These are phyloP conservation scores for Rhodotorula glutinis DNA, from an alignment of 1,284 basidiomycete genomes.

Conservation along the genomic window DNA sequence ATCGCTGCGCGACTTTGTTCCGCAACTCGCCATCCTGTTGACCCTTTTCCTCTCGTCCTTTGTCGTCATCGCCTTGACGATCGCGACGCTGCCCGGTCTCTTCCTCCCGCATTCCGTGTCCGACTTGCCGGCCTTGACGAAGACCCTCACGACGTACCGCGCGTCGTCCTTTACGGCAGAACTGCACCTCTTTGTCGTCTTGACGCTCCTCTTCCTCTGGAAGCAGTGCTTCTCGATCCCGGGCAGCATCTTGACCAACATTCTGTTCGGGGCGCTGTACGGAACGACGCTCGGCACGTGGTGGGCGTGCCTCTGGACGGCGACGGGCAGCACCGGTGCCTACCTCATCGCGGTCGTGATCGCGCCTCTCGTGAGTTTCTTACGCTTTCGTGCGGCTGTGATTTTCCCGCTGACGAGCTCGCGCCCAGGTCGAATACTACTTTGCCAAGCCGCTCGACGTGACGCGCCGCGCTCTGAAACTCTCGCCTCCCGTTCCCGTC, in stretches of 20 bases:
- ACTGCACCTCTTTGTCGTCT: slow-evolving; percentile 38
- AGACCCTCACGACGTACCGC: slow-evolving; percentile 32
- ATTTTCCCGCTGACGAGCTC: background rate
- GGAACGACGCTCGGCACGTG: slow-evolving; percentile 35
- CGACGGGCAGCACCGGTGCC: slow-evolving; percentile 37
- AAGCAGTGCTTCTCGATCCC: slow-evolving; percentile 47
- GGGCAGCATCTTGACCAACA: slow-evolving; percentile 44
- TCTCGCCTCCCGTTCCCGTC: slow-evolving; percentile 5
- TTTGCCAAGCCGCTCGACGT: slow-evolving; percentile 43
- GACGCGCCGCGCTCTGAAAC: slow-evolving; percentile 38
- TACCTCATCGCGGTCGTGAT: slow-evolving; percentile 37
- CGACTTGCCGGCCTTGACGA: slow-evolving; percentile 34
- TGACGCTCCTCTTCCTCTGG: slow-evolving; percentile 43
- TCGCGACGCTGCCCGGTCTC: slow-evolving; percentile 34
- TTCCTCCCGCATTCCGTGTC: slow-evolving; percentile 39
- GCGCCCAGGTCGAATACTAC: slow-evolving; percentile 39
- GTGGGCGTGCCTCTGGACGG: slow-evolving; percentile 40
- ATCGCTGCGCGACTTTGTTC: slow-evolving; percentile 35
- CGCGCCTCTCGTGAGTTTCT: slow-evolving; percentile 30
- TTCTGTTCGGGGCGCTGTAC: slow-evolving; percentile 45
- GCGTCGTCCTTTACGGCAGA: slow-evolving; percentile 32
- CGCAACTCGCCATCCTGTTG: slow-evolving; percentile 41
- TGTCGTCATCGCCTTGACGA: slow-evolving; percentile 36
- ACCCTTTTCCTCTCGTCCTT: slow-evolving; percentile 42
- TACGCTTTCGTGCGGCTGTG: background rate